phyloP scores from a whole-genome alignment of 2,329 filamentous ascomycete genomes.

The Polytolypa hystricis region DNA sequence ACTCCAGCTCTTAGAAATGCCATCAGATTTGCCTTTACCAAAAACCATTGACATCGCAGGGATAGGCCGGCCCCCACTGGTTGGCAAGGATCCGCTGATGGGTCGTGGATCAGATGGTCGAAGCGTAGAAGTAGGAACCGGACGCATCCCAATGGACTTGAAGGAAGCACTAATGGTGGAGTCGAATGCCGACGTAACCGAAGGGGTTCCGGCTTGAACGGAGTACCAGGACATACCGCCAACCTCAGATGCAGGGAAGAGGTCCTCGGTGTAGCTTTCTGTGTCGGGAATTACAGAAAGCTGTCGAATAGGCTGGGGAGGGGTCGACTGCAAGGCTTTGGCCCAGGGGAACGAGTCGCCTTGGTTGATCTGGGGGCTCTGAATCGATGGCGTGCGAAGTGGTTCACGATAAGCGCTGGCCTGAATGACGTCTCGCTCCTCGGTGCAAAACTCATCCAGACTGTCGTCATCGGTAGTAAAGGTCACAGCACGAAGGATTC shows the following conservation, averaged over 20 bases:
- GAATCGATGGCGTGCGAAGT: constrained; percentile 86
- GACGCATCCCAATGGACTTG: constrained; percentile 53
- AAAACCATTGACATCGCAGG: constrained; percentile 69
- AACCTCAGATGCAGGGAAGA: constrained; percentile 67
- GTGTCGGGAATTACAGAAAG: constrained; percentile 75
- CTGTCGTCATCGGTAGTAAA: constrained; percentile 91
- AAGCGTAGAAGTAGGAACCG: constrained; percentile 32
- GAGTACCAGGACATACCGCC: constrained; percentile 64
- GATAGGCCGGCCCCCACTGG: constrained; percentile 47
- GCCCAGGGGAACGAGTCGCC: constrained; percentile 86
- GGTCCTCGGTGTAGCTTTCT: constrained; percentile 68
- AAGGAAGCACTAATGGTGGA: constrained; percentile 74
- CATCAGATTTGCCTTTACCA: constrained; percentile 57
- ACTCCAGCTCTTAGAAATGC: constrained; percentile 96
- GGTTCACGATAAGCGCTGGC: constrained; percentile 85
- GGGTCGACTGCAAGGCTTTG: constrained; percentile 70
- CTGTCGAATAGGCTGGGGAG: constrained; percentile 62
- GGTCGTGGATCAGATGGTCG: constrained; percentile 51
- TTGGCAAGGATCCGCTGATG: constrained; percentile 67
- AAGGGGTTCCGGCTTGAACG: constrained; percentile 63
- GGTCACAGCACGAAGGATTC: constrained; percentile 67
- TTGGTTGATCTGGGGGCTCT: constrained; percentile 68
- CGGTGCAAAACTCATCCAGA: constrained; percentile 85
- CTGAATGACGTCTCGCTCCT: constrained; percentile 63
- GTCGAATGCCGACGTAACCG: constrained; percentile 71